phyloP scores from a whole-genome alignment of 192 early-diverging fungal genomes.

The Umbelopsis isabellina region DNA sequence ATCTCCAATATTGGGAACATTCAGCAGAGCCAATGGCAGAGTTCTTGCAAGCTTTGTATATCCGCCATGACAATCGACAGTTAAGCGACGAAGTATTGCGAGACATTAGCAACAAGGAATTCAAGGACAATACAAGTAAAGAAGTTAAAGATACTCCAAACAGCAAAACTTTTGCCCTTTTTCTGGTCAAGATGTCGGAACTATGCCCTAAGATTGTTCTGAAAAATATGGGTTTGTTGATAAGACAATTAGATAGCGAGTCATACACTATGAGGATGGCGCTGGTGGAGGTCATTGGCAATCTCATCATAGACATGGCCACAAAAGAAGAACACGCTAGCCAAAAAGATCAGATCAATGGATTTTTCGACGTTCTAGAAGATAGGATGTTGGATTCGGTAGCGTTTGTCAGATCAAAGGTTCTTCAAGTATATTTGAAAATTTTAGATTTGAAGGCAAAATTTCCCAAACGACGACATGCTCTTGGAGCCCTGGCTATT shows the following conservation, averaged over 20 bases:
- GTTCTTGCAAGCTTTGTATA: constrained; percentile 64
- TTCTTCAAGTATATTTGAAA: constrained; percentile 81
- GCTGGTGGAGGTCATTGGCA: constrained; percentile 88
- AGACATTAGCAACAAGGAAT: constrained; percentile 63
- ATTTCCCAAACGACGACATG: constrained; percentile 76
- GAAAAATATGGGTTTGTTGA: constrained; percentile 87
- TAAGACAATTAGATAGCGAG: constrained; percentile 89
- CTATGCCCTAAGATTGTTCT: constrained; percentile 79
- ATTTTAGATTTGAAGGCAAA: constrained; percentile 73
- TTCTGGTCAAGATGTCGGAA: constrained; percentile 84
- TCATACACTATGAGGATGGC: constrained; percentile 84
- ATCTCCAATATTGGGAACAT: constrained; percentile 86
- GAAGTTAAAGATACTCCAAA: constrained; percentile 71
- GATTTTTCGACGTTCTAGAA: constrained; percentile 90
- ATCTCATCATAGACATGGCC: constrained; percentile 79
- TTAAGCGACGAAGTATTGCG: constrained; percentile 75
- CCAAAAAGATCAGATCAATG: constrained; percentile 71
- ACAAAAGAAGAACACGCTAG: constrained; percentile 73
- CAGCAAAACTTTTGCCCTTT: constrained; percentile 84
- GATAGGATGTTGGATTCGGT: constrained; percentile 92
- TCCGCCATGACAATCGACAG: constrained; percentile 65
- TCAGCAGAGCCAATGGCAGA: constrained; percentile 83
- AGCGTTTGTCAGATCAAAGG: constrained; percentile 83
- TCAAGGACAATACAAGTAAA: constrained; percentile 45
- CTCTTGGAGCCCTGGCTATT: constrained; percentile 69